Percentiles rank a stretch among this genome's conserved stretches.
These are phyloP conservation scores for Colletotrichum tabaci DNA, from an alignment of 2,329 filamentous ascomycete genomes.

Conservation along the genomic window DNA sequence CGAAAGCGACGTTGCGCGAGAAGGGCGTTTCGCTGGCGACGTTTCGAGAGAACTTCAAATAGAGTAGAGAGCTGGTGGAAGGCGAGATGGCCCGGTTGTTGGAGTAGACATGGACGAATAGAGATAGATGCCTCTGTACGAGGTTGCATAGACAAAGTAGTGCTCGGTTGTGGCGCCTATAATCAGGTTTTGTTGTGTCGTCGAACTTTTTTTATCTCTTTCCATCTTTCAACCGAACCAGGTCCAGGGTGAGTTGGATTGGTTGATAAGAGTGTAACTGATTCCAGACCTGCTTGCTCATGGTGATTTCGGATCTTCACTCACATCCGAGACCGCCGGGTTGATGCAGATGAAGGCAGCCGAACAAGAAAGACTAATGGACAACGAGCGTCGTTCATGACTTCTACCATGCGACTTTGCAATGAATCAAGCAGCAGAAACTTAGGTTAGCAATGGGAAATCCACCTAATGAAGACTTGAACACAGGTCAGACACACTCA, in stretches of 20 bases:
- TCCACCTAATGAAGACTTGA: background rate
- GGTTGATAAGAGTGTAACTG: too few species aligned
- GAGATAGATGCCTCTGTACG: background rate
- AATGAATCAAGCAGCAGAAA: too few species aligned
- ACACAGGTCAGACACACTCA: too few species aligned
- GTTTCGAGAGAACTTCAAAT: conserved; percentile 53
- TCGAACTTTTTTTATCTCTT: too few species aligned
- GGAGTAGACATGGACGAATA: conserved; percentile 8
- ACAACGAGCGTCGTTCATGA: background rate
- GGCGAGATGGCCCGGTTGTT: background rate
- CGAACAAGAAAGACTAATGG: too few species aligned
- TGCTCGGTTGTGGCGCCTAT: background rate
- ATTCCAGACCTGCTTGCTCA: background rate
- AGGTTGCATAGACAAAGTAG: background rate
- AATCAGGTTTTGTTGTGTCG: too few species aligned
- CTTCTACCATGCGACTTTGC: too few species aligned
- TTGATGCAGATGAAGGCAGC: background rate
- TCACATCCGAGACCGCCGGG: background rate
- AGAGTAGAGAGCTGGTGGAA: background rate
- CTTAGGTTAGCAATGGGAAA: background rate
- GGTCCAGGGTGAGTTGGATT: too few species aligned
- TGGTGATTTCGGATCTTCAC: too few species aligned
- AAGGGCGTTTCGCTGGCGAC: conserved; percentile 59
- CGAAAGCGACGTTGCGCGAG: conserved; percentile 58
- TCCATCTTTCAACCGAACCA: background rate